These are phyloP conservation scores for Globisporangium splendens DNA, from an alignment of 352 stramenopile genomes.

Conservation along the genomic window DNA sequence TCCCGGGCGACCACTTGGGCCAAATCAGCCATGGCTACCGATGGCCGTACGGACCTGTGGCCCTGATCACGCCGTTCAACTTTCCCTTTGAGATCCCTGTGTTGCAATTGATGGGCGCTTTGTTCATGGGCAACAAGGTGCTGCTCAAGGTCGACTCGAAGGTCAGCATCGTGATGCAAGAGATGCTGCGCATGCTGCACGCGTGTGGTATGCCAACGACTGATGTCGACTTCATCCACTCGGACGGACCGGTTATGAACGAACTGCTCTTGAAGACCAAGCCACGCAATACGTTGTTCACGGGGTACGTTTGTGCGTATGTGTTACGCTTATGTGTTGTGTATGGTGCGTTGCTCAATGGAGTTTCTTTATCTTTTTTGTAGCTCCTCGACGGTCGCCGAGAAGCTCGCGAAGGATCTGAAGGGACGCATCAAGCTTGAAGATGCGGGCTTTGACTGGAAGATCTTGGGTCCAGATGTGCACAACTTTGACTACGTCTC, in stretches of 20 bases:
- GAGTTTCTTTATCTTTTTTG: conserved; percentile 1
- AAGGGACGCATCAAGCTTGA: conserved; percentile 94
- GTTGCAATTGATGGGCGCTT: conserved; percentile 97
- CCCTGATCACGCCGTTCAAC: conserved; percentile 98
- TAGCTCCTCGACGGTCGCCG: conserved; percentile 89
- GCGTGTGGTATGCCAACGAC: conserved; percentile 93
- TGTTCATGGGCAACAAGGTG: conserved; percentile 99
- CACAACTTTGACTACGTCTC: conserved; percentile 96
- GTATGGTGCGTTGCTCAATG: no score
- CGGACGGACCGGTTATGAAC: conserved; percentile 92
- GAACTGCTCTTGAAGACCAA: conserved; percentile 92
- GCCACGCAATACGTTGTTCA: conserved; percentile 97
- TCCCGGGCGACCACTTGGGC: conserved; percentile 95
- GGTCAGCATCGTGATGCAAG: conserved; percentile 97
- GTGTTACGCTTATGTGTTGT: background rate
- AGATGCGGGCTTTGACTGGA: conserved; percentile 99
- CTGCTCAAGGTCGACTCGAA: conserved; percentile 94
- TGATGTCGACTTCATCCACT: conserved; percentile 98
- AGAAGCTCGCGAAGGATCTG: conserved; percentile 91
- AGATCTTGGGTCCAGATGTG: conserved; percentile 95
- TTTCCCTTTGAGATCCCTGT: conserved; percentile 98
- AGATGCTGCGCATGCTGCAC: conserved; percentile 94
- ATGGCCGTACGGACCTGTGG: conserved; percentile 95
- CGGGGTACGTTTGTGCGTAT: conserved; percentile 54
- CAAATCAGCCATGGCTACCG: conserved; percentile 94